Percentiles rank a stretch among this genome's conserved stretches.
Conservation (phyloP, 169 alveolate species). For the Cryptosporidium canis region DNA sequence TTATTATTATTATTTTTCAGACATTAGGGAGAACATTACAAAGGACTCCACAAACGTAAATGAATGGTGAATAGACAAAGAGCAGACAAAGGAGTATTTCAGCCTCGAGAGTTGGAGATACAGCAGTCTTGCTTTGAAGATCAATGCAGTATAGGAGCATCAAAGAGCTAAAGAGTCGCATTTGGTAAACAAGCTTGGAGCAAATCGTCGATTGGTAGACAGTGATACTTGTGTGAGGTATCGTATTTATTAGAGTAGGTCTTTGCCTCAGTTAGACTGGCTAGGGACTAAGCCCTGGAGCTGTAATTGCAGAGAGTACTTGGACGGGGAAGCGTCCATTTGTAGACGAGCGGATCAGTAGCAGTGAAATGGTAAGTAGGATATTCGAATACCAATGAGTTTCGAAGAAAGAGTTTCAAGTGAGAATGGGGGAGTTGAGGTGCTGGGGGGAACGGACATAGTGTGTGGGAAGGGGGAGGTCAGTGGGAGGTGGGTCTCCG, state of each 20-base stretch:
- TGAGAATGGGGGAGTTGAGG: background rate
- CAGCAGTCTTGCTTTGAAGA: background rate
- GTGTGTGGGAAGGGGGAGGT: background rate
- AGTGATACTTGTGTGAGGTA: background rate
- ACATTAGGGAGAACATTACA: background rate
- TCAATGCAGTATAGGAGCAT: background rate
- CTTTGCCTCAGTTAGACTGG: background rate
- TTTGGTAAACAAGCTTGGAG: background rate
- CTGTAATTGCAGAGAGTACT: too few species aligned
- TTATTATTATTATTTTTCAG: background rate
- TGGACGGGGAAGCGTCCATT: too few species aligned
- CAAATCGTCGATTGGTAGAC: background rate
- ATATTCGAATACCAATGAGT: constrained; percentile 19
- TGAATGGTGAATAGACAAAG: background rate
- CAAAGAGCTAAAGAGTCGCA: background rate
- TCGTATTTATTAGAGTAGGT: background rate
- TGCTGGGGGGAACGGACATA: background rate
- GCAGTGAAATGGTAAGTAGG: constrained; percentile 6
- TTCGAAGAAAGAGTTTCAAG: constrained; percentile 12
- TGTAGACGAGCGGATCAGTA: background rate
- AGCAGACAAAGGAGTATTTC: background rate
- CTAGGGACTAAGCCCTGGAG: constrained; percentile 18
- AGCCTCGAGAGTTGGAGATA: background rate
- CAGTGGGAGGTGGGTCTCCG: background rate
- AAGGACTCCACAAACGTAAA: background rate